phyloP scores from a whole-genome alignment of 192 early-diverging fungal species.

The Linnemannia elongata region DNA sequence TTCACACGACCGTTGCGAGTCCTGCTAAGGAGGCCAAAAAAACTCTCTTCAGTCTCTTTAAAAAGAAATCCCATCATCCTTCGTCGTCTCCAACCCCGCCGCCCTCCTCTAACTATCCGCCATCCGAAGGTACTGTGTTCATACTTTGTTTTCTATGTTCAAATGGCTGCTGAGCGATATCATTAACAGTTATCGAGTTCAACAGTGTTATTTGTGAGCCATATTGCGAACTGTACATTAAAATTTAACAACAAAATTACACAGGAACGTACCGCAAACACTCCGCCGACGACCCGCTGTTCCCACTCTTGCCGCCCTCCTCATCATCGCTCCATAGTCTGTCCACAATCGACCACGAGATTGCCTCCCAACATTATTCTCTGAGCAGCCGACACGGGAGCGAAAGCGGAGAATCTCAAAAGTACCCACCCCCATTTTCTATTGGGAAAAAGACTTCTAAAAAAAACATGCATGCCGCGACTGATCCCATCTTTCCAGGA shows the following conservation, averaged over 20 bases:
- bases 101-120: background rate
- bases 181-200: too few species aligned
- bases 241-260: too few species aligned
- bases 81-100: background rate
- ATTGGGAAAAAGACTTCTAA: conserved; percentile 38
- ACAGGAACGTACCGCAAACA: conserved; percentile 32
- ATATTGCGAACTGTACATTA: too few species aligned
- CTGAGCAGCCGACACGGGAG: conserved; percentile 27
- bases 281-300: conserved; percentile 36
- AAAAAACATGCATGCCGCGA: conserved; percentile 21
- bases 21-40: conserved; percentile 49
- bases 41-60: conserved; percentile 38
- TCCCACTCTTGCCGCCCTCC: conserved; percentile 7
- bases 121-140: conserved; percentile 5
- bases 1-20: conserved; percentile 16
- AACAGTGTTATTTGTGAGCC: too few species aligned
- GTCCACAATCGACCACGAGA: conserved; percentile 27
- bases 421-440: conserved; percentile 19
- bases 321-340: conserved; percentile 22
- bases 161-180: too few species aligned
- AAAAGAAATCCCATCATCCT: conserved; percentile 37
- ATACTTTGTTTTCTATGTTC: background rate
- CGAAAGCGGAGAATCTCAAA: conserved; percentile 32
- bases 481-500: conserved; percentile 23
- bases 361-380: background rate